Evolutionary conservation across 1,139 yeast species (phyloP).

Genomic region (Yamadazyma spencermartinsiae): DNA sequence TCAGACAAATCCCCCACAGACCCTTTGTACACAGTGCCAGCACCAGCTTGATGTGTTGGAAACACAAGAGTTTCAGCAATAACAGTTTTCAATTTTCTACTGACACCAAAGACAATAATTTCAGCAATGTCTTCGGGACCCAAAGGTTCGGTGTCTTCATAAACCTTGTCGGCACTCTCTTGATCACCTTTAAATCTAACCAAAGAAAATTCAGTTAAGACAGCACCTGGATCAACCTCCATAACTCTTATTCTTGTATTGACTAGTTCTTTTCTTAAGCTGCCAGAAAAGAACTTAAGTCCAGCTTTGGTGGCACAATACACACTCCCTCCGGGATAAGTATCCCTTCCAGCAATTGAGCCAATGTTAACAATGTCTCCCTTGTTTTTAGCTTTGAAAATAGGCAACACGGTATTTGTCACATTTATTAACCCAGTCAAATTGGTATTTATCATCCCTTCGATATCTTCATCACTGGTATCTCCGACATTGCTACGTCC

Average conservation of each 20-base stretch:
- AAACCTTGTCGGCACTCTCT: conserved; percentile 42
- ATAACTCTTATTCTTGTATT: conserved; percentile 47
- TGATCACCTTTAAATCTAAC: conserved; percentile 48
- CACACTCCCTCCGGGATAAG: conserved; percentile 52
- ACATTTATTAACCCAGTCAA: conserved; percentile 70
- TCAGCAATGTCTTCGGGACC: conserved; percentile 52
- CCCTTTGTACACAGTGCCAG: conserved; percentile 47
- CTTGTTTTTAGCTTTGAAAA: conserved; percentile 52
- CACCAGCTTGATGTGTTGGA: conserved; percentile 57
- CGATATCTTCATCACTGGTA: conserved; percentile 53
- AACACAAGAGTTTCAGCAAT: conserved; percentile 52
- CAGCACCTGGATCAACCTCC: conserved; percentile 55
- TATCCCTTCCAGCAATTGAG: conserved; percentile 52
- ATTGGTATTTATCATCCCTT: conserved; percentile 69
- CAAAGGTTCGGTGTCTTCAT: conserved; percentile 48
- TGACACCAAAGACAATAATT: conserved; percentile 46
- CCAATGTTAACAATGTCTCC: conserved; percentile 54
- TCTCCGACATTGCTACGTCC: conserved; percentile 68
- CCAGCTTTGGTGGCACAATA: conserved; percentile 55
- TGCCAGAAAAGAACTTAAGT: conserved; percentile 45
- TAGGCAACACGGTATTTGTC: conserved; percentile 66
- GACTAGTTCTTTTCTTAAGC: conserved; percentile 49
- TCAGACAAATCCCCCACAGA: conserved; percentile 12
- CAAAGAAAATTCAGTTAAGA: conserved; percentile 50
- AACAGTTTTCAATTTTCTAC: conserved; percentile 51